phyloP scores from a whole-genome alignment of 768 basidiomycete genomes.

The Lactarius hengduanensis region DNA sequence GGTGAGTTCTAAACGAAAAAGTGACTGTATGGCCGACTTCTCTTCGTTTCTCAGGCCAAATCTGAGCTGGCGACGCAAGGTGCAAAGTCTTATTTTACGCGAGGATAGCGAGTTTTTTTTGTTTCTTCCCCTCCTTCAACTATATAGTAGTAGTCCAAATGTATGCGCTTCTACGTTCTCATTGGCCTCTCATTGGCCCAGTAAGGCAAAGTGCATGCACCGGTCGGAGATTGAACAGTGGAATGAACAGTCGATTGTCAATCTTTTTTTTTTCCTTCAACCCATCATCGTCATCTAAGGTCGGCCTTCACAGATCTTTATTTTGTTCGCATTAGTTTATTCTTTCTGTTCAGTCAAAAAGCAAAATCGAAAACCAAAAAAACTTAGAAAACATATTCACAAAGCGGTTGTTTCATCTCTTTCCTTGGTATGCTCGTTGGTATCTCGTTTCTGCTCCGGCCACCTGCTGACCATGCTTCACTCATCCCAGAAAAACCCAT shows the following conservation, averaged over 20 bases:
- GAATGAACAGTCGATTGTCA: conserved; percentile 27
- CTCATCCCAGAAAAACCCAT: conserved; percentile 66
- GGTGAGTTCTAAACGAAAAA: conserved; percentile 41
- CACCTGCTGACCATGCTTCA: conserved; percentile 28
- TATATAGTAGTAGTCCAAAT: conserved; percentile 4
- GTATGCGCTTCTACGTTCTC: background rate
- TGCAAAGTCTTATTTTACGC: conserved; percentile 84
- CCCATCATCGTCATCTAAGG: conserved; percentile 67
- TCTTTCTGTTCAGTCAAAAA: conserved; percentile 38
- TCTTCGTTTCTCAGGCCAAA: conserved; percentile 60
- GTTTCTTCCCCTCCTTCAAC: background rate
- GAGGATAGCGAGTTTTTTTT: conserved; percentile 51
- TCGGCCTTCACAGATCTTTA: conserved; percentile 31
- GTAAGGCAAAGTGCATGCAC: conserved; percentile 11
- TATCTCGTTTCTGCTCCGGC: conserved; percentile 23
- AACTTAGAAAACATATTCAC: conserved; percentile 58
- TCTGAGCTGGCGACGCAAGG: conserved; percentile 79
- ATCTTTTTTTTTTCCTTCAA: conserved; percentile 41
- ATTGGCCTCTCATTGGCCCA: background rate
- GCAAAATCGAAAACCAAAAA: conserved; percentile 64
- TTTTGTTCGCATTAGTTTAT: conserved; percentile 26
- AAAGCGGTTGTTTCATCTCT: conserved; percentile 75
- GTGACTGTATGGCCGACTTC: conserved; percentile 16
- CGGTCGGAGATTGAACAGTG: conserved; percentile 43
- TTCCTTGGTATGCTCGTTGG: conserved; percentile 58